Percentiles rank a stretch among this genome's conserved stretches.
Evolutionary conservation across 345 rosid genomes (phyloP).

Genomic region (Brassica carinata): DNA sequence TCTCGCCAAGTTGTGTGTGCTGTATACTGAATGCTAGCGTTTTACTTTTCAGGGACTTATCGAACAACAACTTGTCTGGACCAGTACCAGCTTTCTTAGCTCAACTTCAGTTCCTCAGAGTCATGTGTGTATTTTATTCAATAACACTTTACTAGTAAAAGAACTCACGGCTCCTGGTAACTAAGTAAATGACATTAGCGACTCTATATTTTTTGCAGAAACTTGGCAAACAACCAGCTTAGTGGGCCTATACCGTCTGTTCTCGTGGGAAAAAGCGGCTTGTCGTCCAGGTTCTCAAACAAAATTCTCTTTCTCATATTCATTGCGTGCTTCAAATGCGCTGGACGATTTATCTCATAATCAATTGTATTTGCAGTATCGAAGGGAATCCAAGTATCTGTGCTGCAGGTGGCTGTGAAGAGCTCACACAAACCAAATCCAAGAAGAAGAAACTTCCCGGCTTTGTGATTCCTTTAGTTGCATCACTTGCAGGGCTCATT

Average conservation of each 20-base stretch:
- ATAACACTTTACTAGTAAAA: not conserved
- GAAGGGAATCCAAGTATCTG: conserved; percentile 47
- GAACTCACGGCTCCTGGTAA: not conserved
- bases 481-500: conserved; percentile 37
- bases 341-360: not conserved
- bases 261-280: conserved; percentile 30
- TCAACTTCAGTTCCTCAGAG: conserved; percentile 38
- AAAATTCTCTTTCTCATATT: not conserved
- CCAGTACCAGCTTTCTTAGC: conserved; percentile 48
- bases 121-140: conserved; percentile 44
- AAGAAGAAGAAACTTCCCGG: conserved; percentile 36
- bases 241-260: conserved; percentile 46
- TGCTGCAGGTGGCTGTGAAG: conserved; percentile 20
- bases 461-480: conserved; percentile 37
- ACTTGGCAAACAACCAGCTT: conserved; percentile 47
- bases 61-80: conserved; percentile 53
- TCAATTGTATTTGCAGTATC: conserved; percentile 24
- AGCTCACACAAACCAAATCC: not conserved
- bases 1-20: not conserved
- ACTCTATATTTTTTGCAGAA: conserved; percentile 36
- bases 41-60: conserved; percentile 50
- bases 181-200: not conserved
- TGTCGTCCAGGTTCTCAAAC: conserved; percentile 32
- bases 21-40: not conserved
- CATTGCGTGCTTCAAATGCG: not conserved